These are phyloP conservation scores for Eucalyptus curtisii DNA, from an alignment of 345 rosid species.

Conservation along the genomic window DNA sequence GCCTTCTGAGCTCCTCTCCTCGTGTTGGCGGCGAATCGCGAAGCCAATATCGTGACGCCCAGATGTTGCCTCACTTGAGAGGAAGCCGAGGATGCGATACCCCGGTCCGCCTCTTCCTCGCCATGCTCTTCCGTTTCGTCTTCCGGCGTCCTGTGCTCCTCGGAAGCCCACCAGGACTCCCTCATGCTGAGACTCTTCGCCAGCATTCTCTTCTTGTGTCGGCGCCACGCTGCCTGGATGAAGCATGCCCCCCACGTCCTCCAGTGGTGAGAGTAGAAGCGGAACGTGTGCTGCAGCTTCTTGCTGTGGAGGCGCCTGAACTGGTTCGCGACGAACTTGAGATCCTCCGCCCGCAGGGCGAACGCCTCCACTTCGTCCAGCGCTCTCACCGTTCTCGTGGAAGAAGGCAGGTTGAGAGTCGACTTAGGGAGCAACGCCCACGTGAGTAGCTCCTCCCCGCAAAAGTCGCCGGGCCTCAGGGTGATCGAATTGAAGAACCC, in stretches of 20 bases:
- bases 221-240: slow-evolving; percentile 41
- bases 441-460: slow-evolving; percentile 43
- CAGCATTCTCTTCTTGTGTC: slow-evolving; percentile 19
- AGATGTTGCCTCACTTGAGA: slow-evolving; percentile 20
- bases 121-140: not conserved
- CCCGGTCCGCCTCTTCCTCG: not conserved
- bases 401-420: slow-evolving; percentile 28
- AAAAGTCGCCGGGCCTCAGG: slow-evolving; percentile 33
- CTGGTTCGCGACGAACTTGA: slow-evolving; percentile 41
- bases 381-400: slow-evolving; percentile 37
- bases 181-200: slow-evolving; percentile 15
- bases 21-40: slow-evolving; percentile 67
- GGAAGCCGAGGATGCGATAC: not conserved
- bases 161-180: slow-evolving; percentile 3
- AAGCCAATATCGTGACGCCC: slow-evolving; percentile 49
- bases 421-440: slow-evolving; percentile 46
- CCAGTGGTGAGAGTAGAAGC: slow-evolving; percentile 44
- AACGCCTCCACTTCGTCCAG: slow-evolving; percentile 43
- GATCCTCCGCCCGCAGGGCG: slow-evolving; percentile 36
- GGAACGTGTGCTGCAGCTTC: slow-evolving; percentile 43
- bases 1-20: slow-evolving; percentile 48
- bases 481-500: slow-evolving; percentile 40
- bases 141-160: slow-evolving; percentile 1
- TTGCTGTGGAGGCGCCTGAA: slow-evolving; percentile 46
- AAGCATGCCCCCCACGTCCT: slow-evolving; percentile 45